Evolutionary conservation across 768 basidiomycete genomes (phyloP).

Genomic region (Suillus ampliporus): DNA sequence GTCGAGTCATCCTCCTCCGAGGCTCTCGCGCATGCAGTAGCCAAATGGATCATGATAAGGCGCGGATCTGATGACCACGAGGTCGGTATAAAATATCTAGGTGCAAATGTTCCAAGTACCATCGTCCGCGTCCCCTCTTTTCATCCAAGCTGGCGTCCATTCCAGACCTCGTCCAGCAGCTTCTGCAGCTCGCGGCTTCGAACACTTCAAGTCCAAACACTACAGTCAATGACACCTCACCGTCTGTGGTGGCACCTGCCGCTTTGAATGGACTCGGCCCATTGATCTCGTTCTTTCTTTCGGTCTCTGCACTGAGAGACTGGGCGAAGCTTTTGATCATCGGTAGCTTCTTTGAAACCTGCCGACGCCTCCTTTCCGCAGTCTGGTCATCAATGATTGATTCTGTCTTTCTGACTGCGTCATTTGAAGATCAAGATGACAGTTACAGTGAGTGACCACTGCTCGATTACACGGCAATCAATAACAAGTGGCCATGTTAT

Average conservation of each 20-base stretch:
- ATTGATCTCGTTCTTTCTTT: conserved; percentile 51
- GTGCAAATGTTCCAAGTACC: background rate
- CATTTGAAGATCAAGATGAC: conserved; percentile 62
- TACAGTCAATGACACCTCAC: conserved; percentile 22
- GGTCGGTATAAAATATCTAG: conserved; percentile 17
- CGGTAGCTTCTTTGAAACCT: conserved; percentile 65
- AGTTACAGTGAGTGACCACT: conserved; percentile 52
- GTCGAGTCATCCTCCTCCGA: background rate
- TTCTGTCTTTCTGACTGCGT: conserved; percentile 66
- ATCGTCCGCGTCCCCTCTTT: background rate
- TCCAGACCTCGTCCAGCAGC: conserved; percentile 37
- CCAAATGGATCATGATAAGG: background rate
- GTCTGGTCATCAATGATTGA: conserved; percentile 51
- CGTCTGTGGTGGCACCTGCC: conserved; percentile 14
- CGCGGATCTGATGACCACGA: background rate
- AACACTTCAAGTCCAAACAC: conserved; percentile 15
- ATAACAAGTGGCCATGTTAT: conserved; percentile 9
- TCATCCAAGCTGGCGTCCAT: conserved; percentile 28
- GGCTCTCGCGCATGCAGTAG: background rate
- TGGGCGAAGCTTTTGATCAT: conserved; percentile 68
- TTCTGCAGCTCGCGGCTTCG: conserved; percentile 28
- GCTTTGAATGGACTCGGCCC: conserved; percentile 16
- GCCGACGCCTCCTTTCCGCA: conserved; percentile 51
- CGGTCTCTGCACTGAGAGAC: conserved; percentile 60
- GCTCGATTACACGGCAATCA: background rate